These are phyloP conservation scores for Fusarium austroafricanum DNA, from an alignment of 2,329 filamentous ascomycete genomes.

Conservation along the genomic window DNA sequence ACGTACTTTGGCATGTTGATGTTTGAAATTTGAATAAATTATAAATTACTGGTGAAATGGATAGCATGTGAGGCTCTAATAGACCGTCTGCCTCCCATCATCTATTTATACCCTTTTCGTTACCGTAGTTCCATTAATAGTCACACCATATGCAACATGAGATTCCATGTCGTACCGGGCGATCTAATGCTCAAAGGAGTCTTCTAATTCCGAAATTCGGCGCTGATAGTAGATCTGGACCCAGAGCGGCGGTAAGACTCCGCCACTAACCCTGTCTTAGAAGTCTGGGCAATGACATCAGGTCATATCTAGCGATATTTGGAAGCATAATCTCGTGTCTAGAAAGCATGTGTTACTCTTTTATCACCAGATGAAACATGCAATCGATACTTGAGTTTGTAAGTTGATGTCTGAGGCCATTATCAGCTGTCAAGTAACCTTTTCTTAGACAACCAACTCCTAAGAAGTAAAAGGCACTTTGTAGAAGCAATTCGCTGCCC, in stretches of 20 bases:
- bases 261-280: slow-evolving; percentile 7
- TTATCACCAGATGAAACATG: slow-evolving; percentile 51
- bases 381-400: neutral
- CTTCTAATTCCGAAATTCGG: slow-evolving; percentile 28
- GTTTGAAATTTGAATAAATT: neutral
- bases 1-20: slow-evolving; percentile 42
- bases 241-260: slow-evolving; percentile 25
- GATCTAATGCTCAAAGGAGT: slow-evolving; percentile 10
- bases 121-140: neutral
- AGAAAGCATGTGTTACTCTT: neutral
- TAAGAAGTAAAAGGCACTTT: no score
- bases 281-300: slow-evolving; percentile 12
- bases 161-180: slow-evolving; percentile 6
- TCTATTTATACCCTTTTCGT: neutral
- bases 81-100: no score
- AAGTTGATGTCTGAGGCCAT: no score
- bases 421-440: no score
- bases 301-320: slow-evolving; percentile 1
- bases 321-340: slow-evolving; percentile 13
- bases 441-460: no score
- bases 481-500: no score
- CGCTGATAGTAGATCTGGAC: slow-evolving; percentile 23
- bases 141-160: slow-evolving; percentile 7
- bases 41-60: neutral
- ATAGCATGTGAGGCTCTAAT: no score